Evolutionary conservation across 352 stramenopile genomes (phyloP).

Genomic region (Phytophthora pseudosyringae): DNA sequence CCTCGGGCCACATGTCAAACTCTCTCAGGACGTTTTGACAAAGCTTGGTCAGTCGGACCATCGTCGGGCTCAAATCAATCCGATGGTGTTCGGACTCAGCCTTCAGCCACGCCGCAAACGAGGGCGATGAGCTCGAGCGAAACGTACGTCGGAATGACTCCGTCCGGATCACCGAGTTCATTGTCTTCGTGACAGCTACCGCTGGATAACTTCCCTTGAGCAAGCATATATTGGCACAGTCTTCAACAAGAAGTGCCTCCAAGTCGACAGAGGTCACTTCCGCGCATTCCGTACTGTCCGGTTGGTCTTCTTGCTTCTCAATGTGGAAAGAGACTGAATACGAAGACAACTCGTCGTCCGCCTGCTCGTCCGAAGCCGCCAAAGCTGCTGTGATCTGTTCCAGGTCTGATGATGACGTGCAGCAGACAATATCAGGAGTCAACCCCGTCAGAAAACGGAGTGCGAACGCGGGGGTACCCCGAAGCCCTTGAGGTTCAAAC

Average conservation of each 20-base stretch:
- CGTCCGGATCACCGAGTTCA: constrained; percentile 10
- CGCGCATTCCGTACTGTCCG: constrained; percentile 45
- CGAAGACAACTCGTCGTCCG: constrained; percentile 33
- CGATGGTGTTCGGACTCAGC: constrained; percentile 22
- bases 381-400: constrained; percentile 26
- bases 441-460: constrained; percentile 58
- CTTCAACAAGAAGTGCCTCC: constrained; percentile 9
- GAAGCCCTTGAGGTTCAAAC: constrained; percentile 51
- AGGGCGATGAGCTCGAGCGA: neutral
- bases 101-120: constrained; percentile 38
- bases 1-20: constrained; percentile 42
- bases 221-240: constrained; percentile 21
- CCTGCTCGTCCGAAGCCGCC: constrained; percentile 5
- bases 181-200: constrained; percentile 25
- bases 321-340: constrained; percentile 48
- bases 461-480: constrained; percentile 65
- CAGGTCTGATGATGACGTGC: constrained; percentile 27
- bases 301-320: constrained; percentile 57
- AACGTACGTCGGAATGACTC: constrained; percentile 14
- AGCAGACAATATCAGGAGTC: constrained; percentile 39
- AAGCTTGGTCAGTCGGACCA: constrained; percentile 14
- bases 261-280: constrained; percentile 40
- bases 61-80: constrained; percentile 29
- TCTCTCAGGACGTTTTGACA: constrained; percentile 29
- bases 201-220: constrained; percentile 51